phyloP scores from a whole-genome alignment of 768 basidiomycete species.

The Termitomyces sp. region DNA sequence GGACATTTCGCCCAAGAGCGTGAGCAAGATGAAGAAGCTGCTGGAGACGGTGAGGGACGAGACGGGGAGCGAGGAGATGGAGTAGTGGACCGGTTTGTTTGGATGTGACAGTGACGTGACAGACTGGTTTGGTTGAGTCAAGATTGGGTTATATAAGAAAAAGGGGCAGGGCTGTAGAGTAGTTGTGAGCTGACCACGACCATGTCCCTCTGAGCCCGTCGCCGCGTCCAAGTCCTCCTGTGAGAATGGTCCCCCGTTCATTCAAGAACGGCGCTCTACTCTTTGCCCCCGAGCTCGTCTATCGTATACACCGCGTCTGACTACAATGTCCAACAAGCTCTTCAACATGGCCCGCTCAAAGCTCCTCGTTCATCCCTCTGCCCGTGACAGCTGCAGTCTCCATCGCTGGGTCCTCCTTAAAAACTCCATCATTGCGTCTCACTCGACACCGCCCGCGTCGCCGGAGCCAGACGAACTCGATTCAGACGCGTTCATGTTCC shows the following conservation, averaged over 20 bases:
- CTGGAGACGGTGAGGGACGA: slow-evolving; percentile 67
- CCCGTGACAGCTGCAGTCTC: slow-evolving; percentile 68
- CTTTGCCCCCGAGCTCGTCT: slow-evolving; percentile 83
- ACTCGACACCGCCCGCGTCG: slow-evolving; percentile 34
- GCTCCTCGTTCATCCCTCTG: slow-evolving; percentile 57
- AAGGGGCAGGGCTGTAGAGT: slow-evolving; percentile 3
- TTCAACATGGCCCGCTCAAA: slow-evolving; percentile 68
- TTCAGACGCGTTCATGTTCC: slow-evolving; percentile 75
- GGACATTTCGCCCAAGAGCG: slow-evolving; percentile 90
- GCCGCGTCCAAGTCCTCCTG: slow-evolving; percentile 26
- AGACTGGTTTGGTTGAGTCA: slow-evolving; percentile 17
- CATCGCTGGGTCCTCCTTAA: slow-evolving; percentile 87
- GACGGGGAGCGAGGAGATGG: slow-evolving; percentile 61
- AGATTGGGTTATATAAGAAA: slow-evolving; percentile 16
- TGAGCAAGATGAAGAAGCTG: slow-evolving; percentile 76
- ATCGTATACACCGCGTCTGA: slow-evolving; percentile 70
- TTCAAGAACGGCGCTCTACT: slow-evolving; percentile 84
- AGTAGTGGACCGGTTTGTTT: slow-evolving; percentile 22
- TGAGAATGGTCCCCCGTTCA: slow-evolving; percentile 76
- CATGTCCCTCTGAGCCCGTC: slow-evolving; percentile 41
- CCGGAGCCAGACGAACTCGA: slow-evolving; percentile 44
- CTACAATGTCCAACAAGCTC: slow-evolving; percentile 38
- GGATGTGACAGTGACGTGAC: slow-evolving; percentile 13
- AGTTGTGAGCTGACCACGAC: slow-evolving; percentile 10
- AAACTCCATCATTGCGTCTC: slow-evolving; percentile 56